Conservation (phyloP, 1,139 yeast genomes). For the Saccharomycopsis hybrid region DNA sequence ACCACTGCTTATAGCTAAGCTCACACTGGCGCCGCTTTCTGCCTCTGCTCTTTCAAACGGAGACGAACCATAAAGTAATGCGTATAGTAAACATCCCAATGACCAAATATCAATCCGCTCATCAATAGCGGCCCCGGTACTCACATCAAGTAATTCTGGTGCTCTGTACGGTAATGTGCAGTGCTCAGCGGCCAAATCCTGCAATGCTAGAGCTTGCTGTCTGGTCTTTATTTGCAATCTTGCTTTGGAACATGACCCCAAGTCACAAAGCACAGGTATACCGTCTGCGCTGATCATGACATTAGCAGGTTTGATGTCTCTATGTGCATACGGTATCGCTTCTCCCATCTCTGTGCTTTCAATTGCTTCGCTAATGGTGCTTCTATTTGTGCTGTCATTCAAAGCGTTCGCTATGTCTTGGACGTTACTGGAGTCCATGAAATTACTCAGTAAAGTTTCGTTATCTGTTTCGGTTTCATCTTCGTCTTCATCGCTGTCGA, state of each 20-base stretch:
- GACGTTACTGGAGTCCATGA: slow-evolving; percentile 21
- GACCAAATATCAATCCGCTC: slow-evolving; percentile 89
- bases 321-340: slow-evolving; percentile 69
- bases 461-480: slow-evolving; percentile 23
- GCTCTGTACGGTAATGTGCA: slow-evolving; percentile 87
- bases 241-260: slow-evolving; percentile 75
- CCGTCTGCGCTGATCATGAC: slow-evolving; percentile 73
- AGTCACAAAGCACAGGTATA: slow-evolving; percentile 72
- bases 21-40: slow-evolving; percentile 76
- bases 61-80: slow-evolving; percentile 69
- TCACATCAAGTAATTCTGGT: slow-evolving; percentile 80
- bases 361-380: background rate
- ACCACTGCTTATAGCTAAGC: slow-evolving; percentile 70
- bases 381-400: background rate
- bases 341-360: slow-evolving; percentile 49
- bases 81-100: slow-evolving; percentile 74
- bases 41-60: slow-evolving; percentile 85
- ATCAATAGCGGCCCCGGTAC: slow-evolving; percentile 53
- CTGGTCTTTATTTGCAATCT: slow-evolving; percentile 48
- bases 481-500: slow-evolving; percentile 27
- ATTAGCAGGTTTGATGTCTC: slow-evolving; percentile 86
- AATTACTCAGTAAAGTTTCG: slow-evolving; percentile 21
- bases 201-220: slow-evolving; percentile 67
- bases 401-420: slow-evolving; percentile 26
- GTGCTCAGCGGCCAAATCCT: slow-evolving; percentile 79